Conservation (phyloP, 23 red algal genomes). For the Gracilaria gracilis region DNA sequence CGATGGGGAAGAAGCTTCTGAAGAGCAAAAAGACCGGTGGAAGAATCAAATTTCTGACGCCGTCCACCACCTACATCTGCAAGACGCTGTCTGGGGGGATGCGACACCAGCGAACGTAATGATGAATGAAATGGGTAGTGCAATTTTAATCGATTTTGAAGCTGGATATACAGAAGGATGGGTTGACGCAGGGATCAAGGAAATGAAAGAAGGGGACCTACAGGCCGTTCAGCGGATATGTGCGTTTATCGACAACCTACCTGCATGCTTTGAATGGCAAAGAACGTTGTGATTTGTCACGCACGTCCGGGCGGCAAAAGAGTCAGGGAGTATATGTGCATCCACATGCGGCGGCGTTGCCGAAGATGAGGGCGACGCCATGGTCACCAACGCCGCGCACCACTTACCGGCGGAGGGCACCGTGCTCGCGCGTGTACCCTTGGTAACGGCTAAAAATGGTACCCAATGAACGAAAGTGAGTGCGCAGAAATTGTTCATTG, state of each 20-base stretch:
- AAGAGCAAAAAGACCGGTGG: not conserved
- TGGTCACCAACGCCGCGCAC: no score
- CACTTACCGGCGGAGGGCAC: no score
- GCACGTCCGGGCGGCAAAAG: no score
- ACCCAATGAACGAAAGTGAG: no score
- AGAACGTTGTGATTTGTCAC: no score
- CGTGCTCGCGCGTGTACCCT: no score
- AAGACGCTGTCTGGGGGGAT: not conserved
- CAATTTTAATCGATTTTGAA: not conserved
- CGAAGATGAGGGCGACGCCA: no score
- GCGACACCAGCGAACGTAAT: conserved; percentile 18
- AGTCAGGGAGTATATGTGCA: no score
- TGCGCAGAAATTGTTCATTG: no score
- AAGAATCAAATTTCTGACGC: not conserved
- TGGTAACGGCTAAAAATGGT: no score
- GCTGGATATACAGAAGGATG: conserved; percentile 1
- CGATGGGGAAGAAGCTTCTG: not conserved
- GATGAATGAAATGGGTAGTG: not conserved
- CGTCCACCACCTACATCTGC: not conserved
- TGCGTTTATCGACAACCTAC: not conserved
- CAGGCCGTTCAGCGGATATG: not conserved
- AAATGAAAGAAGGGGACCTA: not conserved
- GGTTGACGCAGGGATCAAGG: not conserved
- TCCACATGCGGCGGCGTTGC: no score
- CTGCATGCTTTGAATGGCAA: no score